Conservation (phyloP, 2,329 filamentous ascomycete species). For the Aspergillus udagawae region DNA sequence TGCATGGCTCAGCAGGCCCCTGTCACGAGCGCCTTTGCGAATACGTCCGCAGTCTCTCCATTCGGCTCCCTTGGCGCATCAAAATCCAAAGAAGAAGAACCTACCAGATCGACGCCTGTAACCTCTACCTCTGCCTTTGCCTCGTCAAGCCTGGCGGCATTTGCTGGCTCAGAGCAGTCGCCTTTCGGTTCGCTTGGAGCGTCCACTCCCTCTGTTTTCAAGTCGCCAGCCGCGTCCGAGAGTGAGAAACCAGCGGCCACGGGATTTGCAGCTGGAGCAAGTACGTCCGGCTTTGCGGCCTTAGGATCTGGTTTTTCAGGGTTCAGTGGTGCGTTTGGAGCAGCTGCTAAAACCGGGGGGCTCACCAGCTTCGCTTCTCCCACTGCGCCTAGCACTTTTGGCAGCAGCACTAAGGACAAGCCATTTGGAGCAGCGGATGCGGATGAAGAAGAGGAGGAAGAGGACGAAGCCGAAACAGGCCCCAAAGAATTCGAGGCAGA, state of each 20-base stretch:
- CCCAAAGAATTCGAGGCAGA: constrained; percentile 49
- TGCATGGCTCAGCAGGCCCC: constrained; percentile 19
- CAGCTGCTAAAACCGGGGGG: constrained; percentile 42
- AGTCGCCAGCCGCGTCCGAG: constrained; percentile 21
- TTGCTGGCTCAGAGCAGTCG: constrained; percentile 58
- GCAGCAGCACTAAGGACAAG: constrained; percentile 42
- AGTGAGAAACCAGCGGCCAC: constrained; percentile 18
- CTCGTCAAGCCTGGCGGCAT: constrained; percentile 63
- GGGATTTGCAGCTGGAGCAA: constrained; percentile 31
- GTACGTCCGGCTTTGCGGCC: constrained; percentile 35
- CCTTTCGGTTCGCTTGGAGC: constrained; percentile 59
- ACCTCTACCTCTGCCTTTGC: constrained; percentile 63
- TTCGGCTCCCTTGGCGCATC: constrained; percentile 35
- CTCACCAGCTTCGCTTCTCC: constrained; percentile 69
- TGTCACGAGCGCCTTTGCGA: constrained; percentile 39
- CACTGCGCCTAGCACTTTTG: constrained; percentile 44
- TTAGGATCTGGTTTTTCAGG: constrained; percentile 35
- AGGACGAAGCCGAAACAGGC: constrained; percentile 44
- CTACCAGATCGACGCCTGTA: constrained; percentile 25
- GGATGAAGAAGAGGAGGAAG: constrained; percentile 47
- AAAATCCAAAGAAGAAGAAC: constrained; percentile 21
- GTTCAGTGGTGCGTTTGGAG: constrained; percentile 48
- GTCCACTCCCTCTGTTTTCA: constrained; percentile 43
- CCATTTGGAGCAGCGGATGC: constrained; percentile 69
- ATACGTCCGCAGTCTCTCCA: constrained; percentile 41